Evolutionary conservation across 768 basidiomycete genomes (phyloP).

Genomic region (Tephrocybe sp.): DNA sequence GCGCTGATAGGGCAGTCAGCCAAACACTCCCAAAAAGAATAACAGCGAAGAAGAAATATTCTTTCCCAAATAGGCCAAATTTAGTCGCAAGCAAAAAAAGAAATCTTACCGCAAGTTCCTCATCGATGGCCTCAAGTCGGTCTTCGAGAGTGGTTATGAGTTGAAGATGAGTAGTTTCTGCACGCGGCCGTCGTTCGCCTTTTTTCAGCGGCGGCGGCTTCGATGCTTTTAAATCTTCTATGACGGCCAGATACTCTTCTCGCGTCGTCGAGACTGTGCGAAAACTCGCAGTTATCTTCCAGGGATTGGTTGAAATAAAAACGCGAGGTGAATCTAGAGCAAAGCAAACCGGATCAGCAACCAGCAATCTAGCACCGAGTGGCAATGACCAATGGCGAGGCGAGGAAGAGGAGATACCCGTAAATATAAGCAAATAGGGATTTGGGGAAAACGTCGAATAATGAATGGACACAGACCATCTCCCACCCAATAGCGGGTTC

Average conservation of each 20-base stretch:
- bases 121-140: constrained; percentile 63
- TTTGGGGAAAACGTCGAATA: constrained; percentile 20
- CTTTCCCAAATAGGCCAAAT: neutral
- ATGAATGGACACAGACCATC: constrained; percentile 76
- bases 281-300: constrained; percentile 83
- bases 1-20: constrained; percentile 43
- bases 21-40: constrained; percentile 3
- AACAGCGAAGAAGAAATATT: constrained; percentile 8
- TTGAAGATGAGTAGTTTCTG: constrained; percentile 57
- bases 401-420: constrained; percentile 42
- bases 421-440: constrained; percentile 77
- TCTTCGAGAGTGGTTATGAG: constrained; percentile 62
- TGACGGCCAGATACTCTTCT: constrained; percentile 66
- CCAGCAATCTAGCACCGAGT: constrained; percentile 26
- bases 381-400: constrained; percentile 37
- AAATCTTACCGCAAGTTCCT: constrained; percentile 65
- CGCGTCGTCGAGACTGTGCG: constrained; percentile 66
- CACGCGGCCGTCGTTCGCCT: constrained; percentile 50
- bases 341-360: constrained; percentile 25
- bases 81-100: constrained; percentile 8
- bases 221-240: constrained; percentile 57
- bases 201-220: constrained; percentile 43
- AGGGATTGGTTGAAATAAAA: constrained; percentile 84
- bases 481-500: constrained; percentile 82
- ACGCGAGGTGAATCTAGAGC: constrained; percentile 77